Evolutionary conservation across 2,329 filamentous ascomycete genomes (phyloP).

Genomic region (Curvularia sp.): DNA sequence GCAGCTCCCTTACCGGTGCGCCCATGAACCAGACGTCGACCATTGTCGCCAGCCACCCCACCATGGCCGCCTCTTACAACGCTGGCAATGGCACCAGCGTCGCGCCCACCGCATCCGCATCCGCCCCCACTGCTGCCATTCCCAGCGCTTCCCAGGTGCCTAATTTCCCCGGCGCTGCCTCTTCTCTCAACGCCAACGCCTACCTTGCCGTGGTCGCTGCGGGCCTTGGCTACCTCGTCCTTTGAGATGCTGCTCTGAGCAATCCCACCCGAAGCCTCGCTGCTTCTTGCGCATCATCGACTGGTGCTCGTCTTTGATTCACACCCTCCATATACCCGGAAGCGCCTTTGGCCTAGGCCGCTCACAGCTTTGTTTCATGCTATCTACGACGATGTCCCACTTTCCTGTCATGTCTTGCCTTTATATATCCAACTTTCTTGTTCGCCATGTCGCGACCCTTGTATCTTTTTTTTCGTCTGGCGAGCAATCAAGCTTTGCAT

Average conservation of each 20-base stretch:
- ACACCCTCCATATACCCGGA: constrained; percentile 18
- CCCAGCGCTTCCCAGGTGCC: constrained; percentile 22
- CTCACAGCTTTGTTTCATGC: constrained; percentile 26
- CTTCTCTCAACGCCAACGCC: constrained; percentile 42
- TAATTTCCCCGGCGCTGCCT: constrained; percentile 48
- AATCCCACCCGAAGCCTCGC: constrained; percentile 11
- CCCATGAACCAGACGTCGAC: constrained; percentile 46
- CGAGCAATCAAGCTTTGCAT: neutral
- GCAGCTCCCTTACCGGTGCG: constrained; percentile 36
- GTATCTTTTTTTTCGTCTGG: constrained; percentile 17
- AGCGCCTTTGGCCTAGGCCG: constrained; percentile 28
- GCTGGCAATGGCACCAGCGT: constrained; percentile 34
- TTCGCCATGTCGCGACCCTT: constrained; percentile 5
- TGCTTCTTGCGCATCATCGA: constrained; percentile 41
- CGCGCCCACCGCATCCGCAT: constrained; percentile 7
- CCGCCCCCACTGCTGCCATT: constrained; percentile 22
- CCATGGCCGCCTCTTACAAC: constrained; percentile 25
- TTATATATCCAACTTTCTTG: constrained; percentile 6
- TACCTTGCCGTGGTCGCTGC: constrained; percentile 42
- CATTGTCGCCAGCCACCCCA: constrained; percentile 32
- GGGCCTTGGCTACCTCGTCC: constrained; percentile 45
- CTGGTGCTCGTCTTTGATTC: constrained; percentile 43
- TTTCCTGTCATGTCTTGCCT: constrained; percentile 13
- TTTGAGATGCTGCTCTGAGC: constrained; percentile 35
- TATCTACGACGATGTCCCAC: constrained; percentile 31